Percentiles rank a stretch among this genome's conserved stretches.
Conservation (phyloP, 1,284 basidiomycete species). For the Somion occarium region DNA sequence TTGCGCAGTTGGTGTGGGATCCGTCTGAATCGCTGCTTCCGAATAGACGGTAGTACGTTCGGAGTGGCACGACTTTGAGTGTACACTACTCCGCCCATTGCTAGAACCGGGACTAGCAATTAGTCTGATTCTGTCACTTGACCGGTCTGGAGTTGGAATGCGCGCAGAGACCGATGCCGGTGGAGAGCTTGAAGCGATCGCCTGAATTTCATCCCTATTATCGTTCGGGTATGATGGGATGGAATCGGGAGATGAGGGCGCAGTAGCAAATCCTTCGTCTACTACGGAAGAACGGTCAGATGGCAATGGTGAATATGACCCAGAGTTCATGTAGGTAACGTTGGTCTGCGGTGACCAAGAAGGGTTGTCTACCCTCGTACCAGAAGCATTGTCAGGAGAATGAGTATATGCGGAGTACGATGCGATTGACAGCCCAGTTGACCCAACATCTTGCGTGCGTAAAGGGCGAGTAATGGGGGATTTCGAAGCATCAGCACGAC, state of each 20-base stretch:
- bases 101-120: background rate
- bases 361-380: background rate
- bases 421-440: background rate
- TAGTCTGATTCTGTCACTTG: background rate
- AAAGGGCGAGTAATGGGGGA: background rate
- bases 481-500: background rate
- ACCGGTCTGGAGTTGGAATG: background rate
- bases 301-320: background rate
- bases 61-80: background rate
- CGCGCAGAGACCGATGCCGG: conserved; percentile 3
- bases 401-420: background rate
- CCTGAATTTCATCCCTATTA: conserved; percentile 1
- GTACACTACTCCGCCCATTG: no score
- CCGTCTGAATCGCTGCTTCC: conserved; percentile 6
- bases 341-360: conserved; percentile 5
- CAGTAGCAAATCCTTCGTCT: conserved; percentile 1
- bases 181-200: background rate
- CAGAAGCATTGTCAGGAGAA: background rate
- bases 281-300: background rate
- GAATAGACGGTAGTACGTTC: conserved; percentile 1
- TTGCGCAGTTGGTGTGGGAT: background rate
- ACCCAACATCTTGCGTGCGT: background rate
- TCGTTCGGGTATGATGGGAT: background rate
- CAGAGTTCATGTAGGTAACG: conserved; percentile 7
- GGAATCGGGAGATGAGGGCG: background rate